Conservation (phyloP, 2,329 filamentous ascomycete species). For the Westerdykella sp. region DNA sequence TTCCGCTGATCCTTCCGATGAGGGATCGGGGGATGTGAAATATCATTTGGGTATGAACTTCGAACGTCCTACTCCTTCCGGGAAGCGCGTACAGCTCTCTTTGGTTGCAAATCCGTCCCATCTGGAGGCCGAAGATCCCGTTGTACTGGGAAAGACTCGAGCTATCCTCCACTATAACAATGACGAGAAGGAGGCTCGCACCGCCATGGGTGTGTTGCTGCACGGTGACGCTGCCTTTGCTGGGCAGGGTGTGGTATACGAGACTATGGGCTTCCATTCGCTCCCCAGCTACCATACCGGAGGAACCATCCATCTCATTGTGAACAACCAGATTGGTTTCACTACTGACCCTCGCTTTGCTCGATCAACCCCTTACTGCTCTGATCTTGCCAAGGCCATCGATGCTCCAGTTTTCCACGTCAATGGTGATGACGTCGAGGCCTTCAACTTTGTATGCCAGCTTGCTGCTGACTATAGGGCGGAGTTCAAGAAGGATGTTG, state of each 20-base stretch:
- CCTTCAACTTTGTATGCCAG: constrained; percentile 97
- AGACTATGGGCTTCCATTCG: constrained; percentile 95
- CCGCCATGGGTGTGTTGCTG: constrained; percentile 90
- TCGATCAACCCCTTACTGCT: constrained; percentile 97
- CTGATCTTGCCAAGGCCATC: constrained; percentile 97
- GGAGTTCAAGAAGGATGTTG: constrained; percentile 96
- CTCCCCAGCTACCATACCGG: constrained; percentile 95
- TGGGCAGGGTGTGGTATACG: constrained; percentile 94
- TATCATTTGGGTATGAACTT: constrained; percentile 99
- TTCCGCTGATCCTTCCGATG: constrained; percentile 77
- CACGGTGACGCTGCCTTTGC: constrained; percentile 98
- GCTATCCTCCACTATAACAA: constrained; percentile 99
- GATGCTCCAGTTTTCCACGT: constrained; percentile 99
- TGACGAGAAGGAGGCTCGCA: constrained; percentile 80
- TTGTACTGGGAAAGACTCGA: constrained; percentile 93
- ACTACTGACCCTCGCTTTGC: constrained; percentile 97
- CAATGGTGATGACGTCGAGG: constrained; percentile 97
- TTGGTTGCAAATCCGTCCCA: constrained; percentile 98
- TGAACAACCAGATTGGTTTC: constrained; percentile 99
- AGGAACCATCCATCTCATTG: constrained; percentile 91
- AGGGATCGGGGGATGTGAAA: constrained; percentile 97
- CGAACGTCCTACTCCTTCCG: constrained; percentile 93
- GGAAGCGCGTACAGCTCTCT: constrained; percentile 98
- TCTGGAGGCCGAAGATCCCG: constrained; percentile 94
- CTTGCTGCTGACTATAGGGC: constrained; percentile 96